Evolutionary conservation across 768 basidiomycete species (phyloP), one percentile per base, ranked within the genome.

Genomic region (Hemileccinum rubropunctum): DNA sequence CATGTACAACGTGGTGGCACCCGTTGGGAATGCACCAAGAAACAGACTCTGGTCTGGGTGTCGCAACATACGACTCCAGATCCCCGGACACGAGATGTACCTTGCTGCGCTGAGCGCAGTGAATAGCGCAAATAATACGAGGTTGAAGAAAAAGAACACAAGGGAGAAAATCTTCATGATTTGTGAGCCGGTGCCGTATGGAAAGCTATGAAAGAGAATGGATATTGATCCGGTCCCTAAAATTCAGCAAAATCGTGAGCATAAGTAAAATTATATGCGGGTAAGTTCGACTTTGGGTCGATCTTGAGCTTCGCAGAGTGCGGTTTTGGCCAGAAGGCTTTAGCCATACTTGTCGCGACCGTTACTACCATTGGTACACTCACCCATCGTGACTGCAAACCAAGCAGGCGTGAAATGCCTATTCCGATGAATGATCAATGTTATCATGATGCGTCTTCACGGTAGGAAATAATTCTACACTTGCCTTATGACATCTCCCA

Each of bases 71-170:
- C 65, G 60, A 18, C 17, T 35, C 75, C 77, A 79, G 42, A 79
- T 71, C 30, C 73, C 72, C 1, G 81, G 82, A 52, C 78, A 81
- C 28, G 77, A 52, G 42, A 68, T 66, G 62, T 85, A 86, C 46
- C 84, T 78, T 4, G 72, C 68, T 6, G 72, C 47, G 27, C 76
- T 76, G 26, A 80, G 62, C 6, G 54, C 58, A 17, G 66, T 71
- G 64, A 86, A 79, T 20, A 77, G 23, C 18, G 75, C 49, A 64
- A 84, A 86, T 8, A 87, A 70, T 2, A 60, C 53, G 32, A 83
- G 68, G 60, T 84, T 81, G 51, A 86, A 64, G 62, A 83, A 74
- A 68, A 84, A 84, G 58, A 86, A 72, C 5, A 73, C 64, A 28
- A 80, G 68, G 26, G 75, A 70, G 40, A 80, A 56, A 11, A 64